Evolutionary conservation across 2,329 filamentous ascomycete species (phyloP), one percentile per base, ranked within the genome.

Genomic region (Clarireedia hainanense): DNA sequence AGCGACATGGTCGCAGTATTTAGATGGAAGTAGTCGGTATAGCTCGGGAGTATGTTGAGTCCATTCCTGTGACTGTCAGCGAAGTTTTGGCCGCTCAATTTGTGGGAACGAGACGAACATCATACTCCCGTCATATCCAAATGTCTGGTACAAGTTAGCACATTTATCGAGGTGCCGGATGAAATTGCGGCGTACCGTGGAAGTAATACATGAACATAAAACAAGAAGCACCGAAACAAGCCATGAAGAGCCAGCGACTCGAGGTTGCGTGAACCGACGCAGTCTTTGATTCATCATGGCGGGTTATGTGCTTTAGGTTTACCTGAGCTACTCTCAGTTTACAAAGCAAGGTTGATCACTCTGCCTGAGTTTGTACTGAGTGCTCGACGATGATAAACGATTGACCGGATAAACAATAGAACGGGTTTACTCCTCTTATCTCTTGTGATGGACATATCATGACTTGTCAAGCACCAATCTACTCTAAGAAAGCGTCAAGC

Each of bases 1-100:
- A 84, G 70, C 3, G 76, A 77, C 0, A 72, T 75, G 0, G 78
- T 80, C 0, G 75, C 73, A 1, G 75, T 68, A 15, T 69, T 80
- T 9, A 83, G 73, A 5, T 73, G 60, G 67, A 83, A 83, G 64
- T 82, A 83, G 42, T 79, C 72, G 0, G 72, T 75, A 63, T 82
- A 83, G 0, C 73, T 75, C 0, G 79, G 78, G 10, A 83, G 66
- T 56, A 83, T 81, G 56, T 81, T 79, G 20, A 84, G 71, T 0
- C 76, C 78, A 57, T 81, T 81, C 53, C 53, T 51, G 24, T 27
- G 23, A 10, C 15, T 27, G 12, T 23, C 42, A 24, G 37, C 20
- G 17, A 24, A 37, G 5, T 26, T 1, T 2, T 4, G 4, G 45
- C 3, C 1, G n/a, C 40, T n/a, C 7, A 36, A 9, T 17, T 17